phyloP scores from a whole-genome alignment of 1,139 yeast genomes.

The Pichia sp. region DNA sequence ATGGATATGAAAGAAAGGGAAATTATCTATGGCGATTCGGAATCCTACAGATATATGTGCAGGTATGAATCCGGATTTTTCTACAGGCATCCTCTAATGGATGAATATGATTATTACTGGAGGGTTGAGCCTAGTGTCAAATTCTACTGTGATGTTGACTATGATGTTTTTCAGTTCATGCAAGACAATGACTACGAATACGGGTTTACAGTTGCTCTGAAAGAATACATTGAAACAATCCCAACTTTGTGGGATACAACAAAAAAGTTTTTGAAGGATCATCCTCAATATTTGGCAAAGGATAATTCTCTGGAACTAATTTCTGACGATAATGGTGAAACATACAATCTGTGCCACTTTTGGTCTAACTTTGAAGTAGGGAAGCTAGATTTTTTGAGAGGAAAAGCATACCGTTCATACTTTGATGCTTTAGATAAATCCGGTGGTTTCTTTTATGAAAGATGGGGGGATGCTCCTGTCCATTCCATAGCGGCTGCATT shows the following conservation, averaged over 20 bases:
- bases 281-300: constrained; percentile 41
- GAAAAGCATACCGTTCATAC: constrained; percentile 60
- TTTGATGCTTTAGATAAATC: constrained; percentile 67
- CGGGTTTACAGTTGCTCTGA: constrained; percentile 59
- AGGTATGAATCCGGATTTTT: constrained; percentile 69
- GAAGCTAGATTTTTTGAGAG: constrained; percentile 68
- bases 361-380: constrained; percentile 92
- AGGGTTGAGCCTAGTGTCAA: constrained; percentile 67
- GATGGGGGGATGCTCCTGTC: constrained; percentile 95
- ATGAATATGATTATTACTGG: constrained; percentile 68
- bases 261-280: constrained; percentile 41
- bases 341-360: constrained; percentile 79
- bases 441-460: constrained; percentile 87
- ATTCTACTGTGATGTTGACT: constrained; percentile 59
- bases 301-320: constrained; percentile 60
- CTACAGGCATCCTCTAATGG: constrained; percentile 54
- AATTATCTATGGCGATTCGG: constrained; percentile 21
- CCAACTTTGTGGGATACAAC: constrained; percentile 62
- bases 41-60: constrained; percentile 63
- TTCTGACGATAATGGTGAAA: constrained; percentile 47
- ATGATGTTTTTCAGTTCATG: constrained; percentile 66
- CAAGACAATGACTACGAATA: constrained; percentile 55
- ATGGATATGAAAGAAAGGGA: constrained; percentile 13
- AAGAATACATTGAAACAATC: constrained; percentile 51
- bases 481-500: constrained; percentile 80